Percentiles rank a stretch among this genome's conserved stretches.
Evolutionary conservation across 75 land plant genomes (phyloP).

Genomic region (Sequoia sempervirens): DNA sequence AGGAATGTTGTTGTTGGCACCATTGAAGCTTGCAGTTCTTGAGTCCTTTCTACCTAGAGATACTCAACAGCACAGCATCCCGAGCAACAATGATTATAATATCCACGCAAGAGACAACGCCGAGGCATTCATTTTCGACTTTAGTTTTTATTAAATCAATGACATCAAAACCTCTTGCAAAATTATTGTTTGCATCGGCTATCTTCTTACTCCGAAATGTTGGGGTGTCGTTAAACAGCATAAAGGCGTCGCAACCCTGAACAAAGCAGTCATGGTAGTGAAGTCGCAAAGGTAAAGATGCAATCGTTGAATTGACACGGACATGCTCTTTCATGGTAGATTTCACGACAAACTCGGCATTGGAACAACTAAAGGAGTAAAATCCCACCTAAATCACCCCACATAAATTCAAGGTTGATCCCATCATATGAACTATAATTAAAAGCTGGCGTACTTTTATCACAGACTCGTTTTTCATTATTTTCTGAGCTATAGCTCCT

Average conservation of each 20-base stretch:
- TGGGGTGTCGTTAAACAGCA: not conserved
- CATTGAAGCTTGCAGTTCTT: no score
- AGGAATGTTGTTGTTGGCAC: no score
- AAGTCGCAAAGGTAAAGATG: slow-evolving; percentile 60
- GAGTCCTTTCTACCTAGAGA: no score
- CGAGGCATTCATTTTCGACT: slow-evolving; percentile 49
- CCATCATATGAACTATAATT: not conserved
- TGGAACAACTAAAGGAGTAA: slow-evolving; percentile 54
- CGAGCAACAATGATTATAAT: slow-evolving; percentile 68
- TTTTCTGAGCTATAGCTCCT: no score
- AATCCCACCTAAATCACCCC: slow-evolving; percentile 36
- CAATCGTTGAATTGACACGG: slow-evolving; percentile 33
- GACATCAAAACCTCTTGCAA: slow-evolving; percentile 59
- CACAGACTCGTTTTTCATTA: no score
- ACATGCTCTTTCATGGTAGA: slow-evolving; percentile 29
- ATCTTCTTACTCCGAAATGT: slow-evolving; percentile 55
- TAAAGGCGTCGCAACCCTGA: slow-evolving; percentile 25
- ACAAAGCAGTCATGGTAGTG: slow-evolving; percentile 90
- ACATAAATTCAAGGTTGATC: not conserved
- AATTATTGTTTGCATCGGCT: slow-evolving; percentile 24
- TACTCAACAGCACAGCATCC: slow-evolving; percentile 38
- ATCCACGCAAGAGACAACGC: slow-evolving; percentile 73
- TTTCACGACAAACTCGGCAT: slow-evolving; percentile 44
- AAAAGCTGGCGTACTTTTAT: not conserved
- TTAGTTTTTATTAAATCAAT: slow-evolving; percentile 37